Evolutionary conservation across 2,329 filamentous ascomycete species (phyloP).

Genomic region (Rutstroemia sp.): DNA sequence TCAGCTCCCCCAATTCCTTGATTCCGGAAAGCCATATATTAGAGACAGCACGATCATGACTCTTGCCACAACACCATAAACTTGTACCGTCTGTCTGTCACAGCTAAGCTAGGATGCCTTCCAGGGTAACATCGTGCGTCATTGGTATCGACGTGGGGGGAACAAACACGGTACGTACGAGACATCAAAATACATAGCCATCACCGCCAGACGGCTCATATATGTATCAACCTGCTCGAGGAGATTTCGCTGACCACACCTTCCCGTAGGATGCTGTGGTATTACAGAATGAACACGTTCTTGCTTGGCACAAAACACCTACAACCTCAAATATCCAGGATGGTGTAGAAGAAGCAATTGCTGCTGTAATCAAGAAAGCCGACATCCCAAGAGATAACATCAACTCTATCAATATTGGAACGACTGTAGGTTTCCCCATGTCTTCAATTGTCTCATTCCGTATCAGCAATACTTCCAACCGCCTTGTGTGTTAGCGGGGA

Average conservation of each 20-base stretch:
- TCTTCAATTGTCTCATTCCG: too few relatives aligned
- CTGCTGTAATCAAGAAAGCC: constrained; percentile 35
- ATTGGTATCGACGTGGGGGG: constrained; percentile 48
- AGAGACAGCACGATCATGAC: too few relatives aligned
- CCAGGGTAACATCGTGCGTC: constrained; percentile 19
- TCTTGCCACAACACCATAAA: too few relatives aligned
- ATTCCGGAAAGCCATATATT: too few relatives aligned
- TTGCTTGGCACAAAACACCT: constrained; percentile 40
- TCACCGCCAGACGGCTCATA: too few relatives aligned
- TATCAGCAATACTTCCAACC: too few relatives aligned
- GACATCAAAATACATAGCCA: too few relatives aligned
- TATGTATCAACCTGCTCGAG: not conserved
- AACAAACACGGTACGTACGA: constrained; percentile 41
- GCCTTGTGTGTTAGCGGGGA: too few relatives aligned
- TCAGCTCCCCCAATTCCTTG: too few relatives aligned
- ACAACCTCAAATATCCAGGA: constrained; percentile 44
- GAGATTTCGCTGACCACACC: not conserved
- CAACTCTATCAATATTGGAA: constrained; percentile 41
- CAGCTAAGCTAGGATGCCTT: constrained; percentile 12
- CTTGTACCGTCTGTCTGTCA: too few relatives aligned
- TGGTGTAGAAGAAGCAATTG: constrained; percentile 41
- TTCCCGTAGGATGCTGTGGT: constrained; percentile 17
- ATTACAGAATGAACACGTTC: constrained; percentile 21
- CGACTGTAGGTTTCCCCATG: constrained; percentile 19
- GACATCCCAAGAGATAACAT: constrained; percentile 33